phyloP scores from a whole-genome alignment of 2,329 filamentous ascomycete species.

The Aspergillus neoniger region DNA sequence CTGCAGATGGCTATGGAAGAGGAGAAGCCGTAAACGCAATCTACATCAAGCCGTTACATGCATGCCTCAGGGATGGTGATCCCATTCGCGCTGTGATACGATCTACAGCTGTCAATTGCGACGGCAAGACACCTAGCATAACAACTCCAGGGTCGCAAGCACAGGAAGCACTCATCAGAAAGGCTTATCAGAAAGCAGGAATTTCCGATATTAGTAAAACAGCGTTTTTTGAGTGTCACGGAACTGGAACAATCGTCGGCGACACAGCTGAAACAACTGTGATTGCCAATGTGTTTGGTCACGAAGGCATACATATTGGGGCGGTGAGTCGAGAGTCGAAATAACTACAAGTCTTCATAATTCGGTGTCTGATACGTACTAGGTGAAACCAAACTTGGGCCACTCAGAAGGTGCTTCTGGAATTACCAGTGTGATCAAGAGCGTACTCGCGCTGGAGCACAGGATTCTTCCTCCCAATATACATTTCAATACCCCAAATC shows the following conservation, averaged over 20 bases:
- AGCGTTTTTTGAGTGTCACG: conserved; percentile 25
- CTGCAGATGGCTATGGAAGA: conserved; percentile 33
- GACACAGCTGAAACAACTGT: conserved; percentile 20
- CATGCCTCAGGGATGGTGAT: conserved; percentile 32
- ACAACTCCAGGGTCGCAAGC: conserved; percentile 18
- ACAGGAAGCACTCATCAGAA: conserved; percentile 15
- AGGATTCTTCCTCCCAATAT: conserved; percentile 28
- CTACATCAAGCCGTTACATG: conserved; percentile 28
- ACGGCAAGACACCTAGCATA: conserved; percentile 30
- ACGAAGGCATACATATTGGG: conserved; percentile 21
- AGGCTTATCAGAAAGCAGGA: conserved; percentile 10
- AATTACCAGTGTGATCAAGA: conserved; percentile 30
- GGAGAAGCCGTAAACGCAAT: conserved; percentile 36
- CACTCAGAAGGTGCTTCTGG: conserved; percentile 32
- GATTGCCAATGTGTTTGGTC: conserved; percentile 19
- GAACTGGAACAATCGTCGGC: conserved; percentile 22
- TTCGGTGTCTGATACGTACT: too few relatives aligned
- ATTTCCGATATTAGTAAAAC: not conserved
- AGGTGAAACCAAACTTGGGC: conserved; percentile 33
- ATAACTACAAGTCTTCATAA: too few relatives aligned
- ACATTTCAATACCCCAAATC: conserved; percentile 34
- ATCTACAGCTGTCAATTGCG: conserved; percentile 30
- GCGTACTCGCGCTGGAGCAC: conserved; percentile 27
- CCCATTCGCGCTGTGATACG: conserved; percentile 39
- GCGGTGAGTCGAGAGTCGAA: conserved; percentile 7